Evolutionary conservation across 176 grass and related monocot genomes (phyloP), one percentile per base, ranked within the genome.

Genomic region (Rhynchospora tenuis): DNA sequence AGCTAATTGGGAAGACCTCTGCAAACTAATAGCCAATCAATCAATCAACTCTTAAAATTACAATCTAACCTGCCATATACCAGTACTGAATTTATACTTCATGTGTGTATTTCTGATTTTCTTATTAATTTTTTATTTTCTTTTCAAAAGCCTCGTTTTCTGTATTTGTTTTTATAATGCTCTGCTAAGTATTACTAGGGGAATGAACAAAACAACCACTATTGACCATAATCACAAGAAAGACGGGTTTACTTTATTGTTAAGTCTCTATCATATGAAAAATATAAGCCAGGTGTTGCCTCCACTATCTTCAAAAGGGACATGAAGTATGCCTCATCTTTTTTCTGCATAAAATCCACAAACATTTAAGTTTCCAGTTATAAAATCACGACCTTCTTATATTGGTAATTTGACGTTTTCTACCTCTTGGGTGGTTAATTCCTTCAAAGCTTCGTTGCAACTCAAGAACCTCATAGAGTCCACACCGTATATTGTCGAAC

Each of bases 361-460:
- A 33, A 3, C 12, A 79, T 52, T 22, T 86, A 73, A 19, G 50
- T 77, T 56, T 19, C n/a, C 20, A 88, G 16, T 81, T 28, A 70
- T 38, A 61, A 76, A 80, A 14, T 77, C 70, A 42, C 48, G 42
- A 45, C 29, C 12, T 29, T 16, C 23, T 20, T 17, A 31, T 29
- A 64, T 52, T 67, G 17, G 68, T 42, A 47, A 12, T 84, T 50
- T 38, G 16, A 73, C 23, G 12, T 70, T 66, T 4, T 88, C 62
- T 95, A 98, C 96, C 87, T 98, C 92, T 80, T 98, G 92, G 56
- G 89, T 57, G 85, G 96, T 98, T 91, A 90, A 95, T 82, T 93
- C 58, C 86, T 84, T 95, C 76, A 93, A 84, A 88, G 92, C 92
- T 71, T 91, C 91, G 24, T 95, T 91, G 85, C 92, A 98, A 87